phyloP scores from a whole-genome alignment of 1,139 yeast genomes.

The Zygotorulaspora mrakii region DNA sequence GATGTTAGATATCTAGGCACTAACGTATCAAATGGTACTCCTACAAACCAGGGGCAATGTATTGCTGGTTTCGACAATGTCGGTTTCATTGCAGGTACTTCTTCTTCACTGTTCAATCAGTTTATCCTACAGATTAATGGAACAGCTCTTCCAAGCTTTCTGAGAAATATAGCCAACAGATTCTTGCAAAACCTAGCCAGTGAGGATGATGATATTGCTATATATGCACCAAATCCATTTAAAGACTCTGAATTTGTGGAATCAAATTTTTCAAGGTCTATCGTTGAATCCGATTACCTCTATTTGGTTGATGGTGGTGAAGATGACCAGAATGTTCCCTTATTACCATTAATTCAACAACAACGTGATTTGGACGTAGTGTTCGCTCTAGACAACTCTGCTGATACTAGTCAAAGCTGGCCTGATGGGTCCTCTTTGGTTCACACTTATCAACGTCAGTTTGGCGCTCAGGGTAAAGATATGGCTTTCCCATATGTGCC shows the following conservation, averaged over 20 bases:
- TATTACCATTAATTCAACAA: constrained; percentile 69
- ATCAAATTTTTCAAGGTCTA: constrained; percentile 32
- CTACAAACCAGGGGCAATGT: constrained; percentile 44
- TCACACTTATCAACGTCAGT: constrained; percentile 66
- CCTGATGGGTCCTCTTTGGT: constrained; percentile 75
- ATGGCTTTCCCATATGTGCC: constrained; percentile 85
- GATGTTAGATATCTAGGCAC: constrained; percentile 73
- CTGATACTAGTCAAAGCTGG: constrained; percentile 65
- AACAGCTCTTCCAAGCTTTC: constrained; percentile 47
- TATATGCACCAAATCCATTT: constrained; percentile 69
- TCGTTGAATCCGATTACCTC: constrained; percentile 46
- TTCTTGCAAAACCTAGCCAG: constrained; percentile 47
- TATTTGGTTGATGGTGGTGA: constrained; percentile 88
- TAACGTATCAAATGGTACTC: constrained; percentile 53
- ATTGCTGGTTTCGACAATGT: constrained; percentile 71
- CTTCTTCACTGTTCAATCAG: constrained; percentile 74
- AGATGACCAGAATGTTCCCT: constrained; percentile 74
- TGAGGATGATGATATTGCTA: constrained; percentile 62
- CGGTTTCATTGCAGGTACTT: constrained; percentile 72
- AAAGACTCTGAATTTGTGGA: constrained; percentile 45
- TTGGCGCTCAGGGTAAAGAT: constrained; percentile 55
- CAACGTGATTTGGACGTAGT: constrained; percentile 72
- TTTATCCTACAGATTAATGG: constrained; percentile 58
- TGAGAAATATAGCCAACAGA: constrained; percentile 45
- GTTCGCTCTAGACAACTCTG: constrained; percentile 83